Conservation (phyloP, 345 rosid genomes). For the Citrus unshiu region DNA sequence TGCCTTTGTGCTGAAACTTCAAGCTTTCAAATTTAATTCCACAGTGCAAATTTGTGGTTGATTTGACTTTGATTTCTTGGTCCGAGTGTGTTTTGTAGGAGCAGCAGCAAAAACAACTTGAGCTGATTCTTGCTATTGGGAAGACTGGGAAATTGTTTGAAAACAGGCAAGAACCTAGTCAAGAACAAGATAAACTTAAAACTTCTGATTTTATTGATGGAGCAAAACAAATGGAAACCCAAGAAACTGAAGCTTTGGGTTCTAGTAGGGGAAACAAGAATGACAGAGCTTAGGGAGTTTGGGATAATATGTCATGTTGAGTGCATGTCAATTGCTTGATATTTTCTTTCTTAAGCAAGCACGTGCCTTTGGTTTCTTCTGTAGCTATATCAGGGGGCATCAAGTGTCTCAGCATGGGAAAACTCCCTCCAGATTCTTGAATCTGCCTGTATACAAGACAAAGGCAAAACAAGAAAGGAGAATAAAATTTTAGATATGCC, state of each 20-base stretch:
- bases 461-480: neutral
- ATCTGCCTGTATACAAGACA: constrained; percentile 6
- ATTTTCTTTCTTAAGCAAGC: neutral
- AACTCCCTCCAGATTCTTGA: neutral
- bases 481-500: neutral
- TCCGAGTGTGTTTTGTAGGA: constrained; percentile 48
- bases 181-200: constrained; percentile 26
- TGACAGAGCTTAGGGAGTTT: constrained; percentile 26
- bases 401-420: neutral
- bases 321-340: constrained; percentile 1
- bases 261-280: constrained; percentile 26
- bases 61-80: constrained; percentile 13
- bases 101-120: constrained; percentile 88
- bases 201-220: constrained; percentile 23
- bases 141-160: constrained; percentile 62
- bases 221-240: constrained; percentile 31
- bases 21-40: neutral
- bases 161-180: constrained; percentile 27
- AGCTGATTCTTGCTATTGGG: constrained; percentile 71
- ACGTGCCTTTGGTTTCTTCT: neutral
- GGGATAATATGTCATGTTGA: constrained; percentile 8
- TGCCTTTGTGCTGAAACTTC: neutral
- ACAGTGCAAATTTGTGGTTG: neutral
- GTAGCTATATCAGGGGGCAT: neutral
- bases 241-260: constrained; percentile 21